Percentiles rank a stretch among this genome's conserved stretches.
These are phyloP conservation scores for Phytophthora pistaciae DNA, from an alignment of 352 stramenopile species.

Conservation along the genomic window DNA sequence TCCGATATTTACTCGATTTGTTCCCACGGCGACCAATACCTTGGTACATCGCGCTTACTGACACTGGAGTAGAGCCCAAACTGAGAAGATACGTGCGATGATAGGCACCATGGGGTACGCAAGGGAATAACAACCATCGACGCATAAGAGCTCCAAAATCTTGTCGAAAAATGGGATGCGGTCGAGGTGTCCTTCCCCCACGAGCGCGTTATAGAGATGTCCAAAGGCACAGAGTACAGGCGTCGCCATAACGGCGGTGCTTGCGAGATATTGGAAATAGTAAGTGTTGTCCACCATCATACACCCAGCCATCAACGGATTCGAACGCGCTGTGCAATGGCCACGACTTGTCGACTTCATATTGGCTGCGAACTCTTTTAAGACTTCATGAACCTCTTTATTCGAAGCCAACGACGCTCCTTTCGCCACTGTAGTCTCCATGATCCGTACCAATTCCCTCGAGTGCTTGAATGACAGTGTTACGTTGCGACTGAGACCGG, in stretches of 20 bases:
- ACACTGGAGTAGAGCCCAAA: not conserved
- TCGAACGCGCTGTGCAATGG: not conserved
- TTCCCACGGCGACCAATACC: not conserved
- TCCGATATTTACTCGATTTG: not conserved
- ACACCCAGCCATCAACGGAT: constrained; percentile 23
- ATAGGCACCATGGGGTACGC: constrained; percentile 23
- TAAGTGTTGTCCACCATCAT: constrained; percentile 32
- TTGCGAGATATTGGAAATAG: constrained; percentile 10
- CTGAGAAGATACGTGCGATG: constrained; percentile 32
- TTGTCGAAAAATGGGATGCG: constrained; percentile 33
- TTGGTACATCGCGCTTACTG: constrained; percentile 26
- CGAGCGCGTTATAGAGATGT: constrained; percentile 40
- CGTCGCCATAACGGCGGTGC: constrained; percentile 19
- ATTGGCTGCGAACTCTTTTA: not conserved
- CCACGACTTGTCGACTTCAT: not conserved
- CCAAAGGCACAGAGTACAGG: constrained; percentile 27
- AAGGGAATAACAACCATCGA: constrained; percentile 35
- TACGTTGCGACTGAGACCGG: constrained; percentile 18
- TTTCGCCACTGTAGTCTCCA: constrained; percentile 21
- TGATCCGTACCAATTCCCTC: constrained; percentile 19
- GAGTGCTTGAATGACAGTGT: constrained; percentile 28
- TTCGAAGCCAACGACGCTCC: not conserved
- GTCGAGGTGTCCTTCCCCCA: constrained; percentile 14
- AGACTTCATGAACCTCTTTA: constrained; percentile 2
- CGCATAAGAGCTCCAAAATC: constrained; percentile 26